Percentiles rank a stretch among this genome's conserved stretches.
Conservation (phyloP, 2,329 filamentous ascomycete genomes). For the Xylariaceae sp. region DNA sequence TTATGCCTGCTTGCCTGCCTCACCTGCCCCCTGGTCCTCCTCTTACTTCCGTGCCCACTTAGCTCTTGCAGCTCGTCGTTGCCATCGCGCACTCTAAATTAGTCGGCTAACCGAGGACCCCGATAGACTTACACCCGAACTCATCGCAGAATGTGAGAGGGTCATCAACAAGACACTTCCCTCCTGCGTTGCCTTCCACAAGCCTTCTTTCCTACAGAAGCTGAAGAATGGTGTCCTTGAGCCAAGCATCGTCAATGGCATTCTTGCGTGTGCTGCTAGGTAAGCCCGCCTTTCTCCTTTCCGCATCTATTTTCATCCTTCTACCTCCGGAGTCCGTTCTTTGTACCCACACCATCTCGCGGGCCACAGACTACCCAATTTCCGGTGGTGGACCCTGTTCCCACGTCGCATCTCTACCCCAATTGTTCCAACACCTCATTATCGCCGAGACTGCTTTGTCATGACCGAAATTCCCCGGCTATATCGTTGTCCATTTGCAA, state of each 20-base stretch:
- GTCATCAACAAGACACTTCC: slow-evolving; percentile 59
- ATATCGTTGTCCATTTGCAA: slow-evolving; percentile 7
- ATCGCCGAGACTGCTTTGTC: slow-evolving; percentile 9
- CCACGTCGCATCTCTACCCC: slow-evolving; percentile 14
- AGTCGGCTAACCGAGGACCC: slow-evolving; percentile 15
- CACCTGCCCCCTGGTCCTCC: background rate
- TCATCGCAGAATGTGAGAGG: slow-evolving; percentile 56
- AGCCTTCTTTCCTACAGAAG: slow-evolving; percentile 58
- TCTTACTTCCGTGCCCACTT: background rate
- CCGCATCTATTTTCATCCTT: slow-evolving; percentile 3
- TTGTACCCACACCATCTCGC: slow-evolving; percentile 12
- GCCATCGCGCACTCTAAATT: no score
- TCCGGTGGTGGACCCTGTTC: slow-evolving; percentile 14
- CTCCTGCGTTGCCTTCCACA: slow-evolving; percentile 60
- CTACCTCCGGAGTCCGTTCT: slow-evolving; percentile 17
- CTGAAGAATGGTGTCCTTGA: slow-evolving; percentile 55
- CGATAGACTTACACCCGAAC: slow-evolving; percentile 50
- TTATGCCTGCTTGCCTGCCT: no score
- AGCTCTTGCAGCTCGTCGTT: no score
- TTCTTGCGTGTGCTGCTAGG: slow-evolving; percentile 55
- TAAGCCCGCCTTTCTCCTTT: slow-evolving; percentile 34
- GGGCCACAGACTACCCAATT: slow-evolving; percentile 14
- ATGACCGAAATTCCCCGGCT: slow-evolving; percentile 7
- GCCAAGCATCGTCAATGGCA: slow-evolving; percentile 53
- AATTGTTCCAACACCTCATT: slow-evolving; percentile 5